Evolutionary conservation across 352 stramenopile genomes (phyloP), one percentile per base, ranked within the genome.

Genomic region (Pythium plurisporium): DNA sequence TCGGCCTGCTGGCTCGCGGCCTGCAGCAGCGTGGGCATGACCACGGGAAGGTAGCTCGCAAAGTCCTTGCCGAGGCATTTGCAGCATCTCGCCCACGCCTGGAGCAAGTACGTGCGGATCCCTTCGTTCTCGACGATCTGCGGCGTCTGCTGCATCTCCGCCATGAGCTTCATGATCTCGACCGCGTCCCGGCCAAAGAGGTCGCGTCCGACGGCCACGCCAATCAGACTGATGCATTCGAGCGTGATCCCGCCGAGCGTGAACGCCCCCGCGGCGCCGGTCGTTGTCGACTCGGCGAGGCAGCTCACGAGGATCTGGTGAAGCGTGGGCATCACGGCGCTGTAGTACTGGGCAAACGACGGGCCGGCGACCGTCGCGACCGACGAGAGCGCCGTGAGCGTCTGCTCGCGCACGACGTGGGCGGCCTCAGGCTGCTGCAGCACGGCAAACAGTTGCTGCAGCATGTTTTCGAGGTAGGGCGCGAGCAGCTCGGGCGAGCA

Each of bases 161-260:
- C 77, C 77, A 93, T 91, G 46, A 96, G 70, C 67, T 85, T 85
- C 54, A 96, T 77, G 40, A 95, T 80, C n/a, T 76, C 81, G 23
- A 72, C 45, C 0, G 85, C 81, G 42, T 95, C 85, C 12, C 37
- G 36, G 0, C 59, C 72, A 56, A 96, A 96, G n/a, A 83, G 57
- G 0, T 83, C 76, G 41, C 79, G 81, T 26, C 84, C 85, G 0
- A 95, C 87, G 17, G 85, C 80, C 26, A 89, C 60, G n/a, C 75
- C 76, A 29, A 89, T 89, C 2, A 91, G 63, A 65, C 75, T 91
- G 55, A 94, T 78, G 51, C 85, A 94, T 63, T 94, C 82, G 27
- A 94, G 73, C 40, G 79, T 90, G 59, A 93, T 93, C n/a, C 85
- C 85, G 40, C 75, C 81, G 20, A 94, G 76, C 14, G 78, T 94